Evolutionary conservation across 1,284 basidiomycete species (phyloP), one percentile per base, ranked within the genome.

Genomic region (Trichosporon inkin): DNA sequence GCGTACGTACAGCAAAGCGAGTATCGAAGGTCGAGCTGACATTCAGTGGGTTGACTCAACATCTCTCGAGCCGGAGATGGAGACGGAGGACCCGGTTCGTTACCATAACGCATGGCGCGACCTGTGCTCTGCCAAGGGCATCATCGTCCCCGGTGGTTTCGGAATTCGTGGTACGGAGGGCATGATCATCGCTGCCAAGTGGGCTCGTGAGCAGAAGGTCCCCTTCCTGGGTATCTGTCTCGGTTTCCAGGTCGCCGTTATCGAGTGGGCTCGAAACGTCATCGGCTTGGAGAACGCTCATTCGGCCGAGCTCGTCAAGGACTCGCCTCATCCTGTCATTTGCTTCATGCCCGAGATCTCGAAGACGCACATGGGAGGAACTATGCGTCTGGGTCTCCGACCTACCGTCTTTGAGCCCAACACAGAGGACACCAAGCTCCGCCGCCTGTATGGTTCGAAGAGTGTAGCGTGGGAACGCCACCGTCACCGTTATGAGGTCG

Each of bases 291-390:
- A 83, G 39, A 83, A 86, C 56, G 92, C 93, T n/a, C 88, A 87
- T 61, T 98, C 94, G 2, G 80, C 86, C 24, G 95, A 99, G 79
- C 90, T 99, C 67, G 80, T 84, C 47, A 79, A 82, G 35, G 69
- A 77, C 14, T 81, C 81, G 20, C 71, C 79, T 17, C 82, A 91
- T 66, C 90, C 89, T 0, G 84, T 94, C 59, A 84, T 99, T 78
- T 85, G 98, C 68, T 99, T 95, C 84, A 99, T 99, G 95, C 95
- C 95, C 32, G 95, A 99, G 78, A 91, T 99, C 69, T 96, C 92
- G 49, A 91, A 90, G 75, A 98, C 94, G 7, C 93, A 99, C 68
- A 91, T 99, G 84, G 95, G 95, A 58, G 95, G 95, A 28, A 99
- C 95, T 20, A 99, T 99, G 95, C 88, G 95, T 19, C 84, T 98